Evolutionary conservation across 345 rosid species (phyloP).

Genomic region (Heritiera fomes): DNA sequence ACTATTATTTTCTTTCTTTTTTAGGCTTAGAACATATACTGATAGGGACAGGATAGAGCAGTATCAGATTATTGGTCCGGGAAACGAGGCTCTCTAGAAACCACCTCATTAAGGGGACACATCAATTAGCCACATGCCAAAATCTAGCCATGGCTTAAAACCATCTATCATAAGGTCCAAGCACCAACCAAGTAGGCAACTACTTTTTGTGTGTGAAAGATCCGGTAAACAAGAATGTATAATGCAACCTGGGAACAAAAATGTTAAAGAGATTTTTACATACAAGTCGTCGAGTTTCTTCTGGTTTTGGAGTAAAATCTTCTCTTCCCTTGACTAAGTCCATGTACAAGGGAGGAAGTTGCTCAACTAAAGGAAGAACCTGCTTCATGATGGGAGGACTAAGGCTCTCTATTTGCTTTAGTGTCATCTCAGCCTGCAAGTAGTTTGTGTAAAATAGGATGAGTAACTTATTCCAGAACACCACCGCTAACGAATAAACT

Average conservation of each 20-base stretch:
- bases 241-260: slow-evolving; percentile 1
- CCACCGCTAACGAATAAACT: neutral
- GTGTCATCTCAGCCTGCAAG: slow-evolving; percentile 91
- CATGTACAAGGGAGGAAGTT: slow-evolving; percentile 94
- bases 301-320: slow-evolving; percentile 93
- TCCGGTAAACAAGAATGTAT: neutral
- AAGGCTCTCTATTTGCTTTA: slow-evolving; percentile 85
- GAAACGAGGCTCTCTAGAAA: neutral
- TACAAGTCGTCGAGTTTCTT: slow-evolving; percentile 94
- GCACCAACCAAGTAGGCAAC: slow-evolving; percentile 6
- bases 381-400: slow-evolving; percentile 97
- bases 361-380: slow-evolving; percentile 90
- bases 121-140: neutral
- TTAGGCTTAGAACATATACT: neutral
- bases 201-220: neutral
- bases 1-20: neutral
- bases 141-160: neutral
- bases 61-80: neutral
- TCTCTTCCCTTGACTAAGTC: slow-evolving; percentile 93
- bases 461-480: neutral
- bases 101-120: slow-evolving; percentile 4
- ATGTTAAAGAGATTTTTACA: slow-evolving; percentile 28
- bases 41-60: neutral
- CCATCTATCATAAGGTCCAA: slow-evolving; percentile 5
- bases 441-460: slow-evolving; percentile 13